Base-by-base conservation (phyloP, 768 basidiomycete species). In the Kwoniella pini region DNA sequence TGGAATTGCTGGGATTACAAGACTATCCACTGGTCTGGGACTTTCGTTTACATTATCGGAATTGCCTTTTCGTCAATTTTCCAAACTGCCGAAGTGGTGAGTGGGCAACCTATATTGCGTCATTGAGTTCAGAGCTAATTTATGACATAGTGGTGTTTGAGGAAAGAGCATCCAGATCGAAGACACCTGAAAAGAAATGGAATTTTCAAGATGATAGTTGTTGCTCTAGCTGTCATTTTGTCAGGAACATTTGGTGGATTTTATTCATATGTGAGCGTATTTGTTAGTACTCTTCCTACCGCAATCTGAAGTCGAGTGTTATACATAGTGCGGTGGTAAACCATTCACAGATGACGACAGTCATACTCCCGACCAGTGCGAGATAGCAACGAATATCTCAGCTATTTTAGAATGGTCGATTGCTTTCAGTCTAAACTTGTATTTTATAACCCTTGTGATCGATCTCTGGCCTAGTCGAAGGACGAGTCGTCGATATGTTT, bases 31-130 rank as follows among this genome's bases (percentile, higher is more conserved):
- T 65, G 64, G 64, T 46, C 15, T 22, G 58, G 55, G n/a, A 62
- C 64, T 11, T 46, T 65, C 26, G 54, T 79, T 27, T 80, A 79
- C 44, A 68, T 80, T 53, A 64, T 74, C 36, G 73, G 72, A 33
- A 65, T 77, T 31, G 77, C 77, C 31, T 54, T 79, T 38, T 70
- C 68, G 6, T 75, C 77, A 10, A 48, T 70, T n/a, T 74, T 65
- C 57, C 77, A 79, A 57, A 71, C 74, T 0, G 58, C 65, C 19
- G 75, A 79, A 52, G 62, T 77, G 30, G 56, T 64, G 38, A 64
- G 67, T 64, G 48, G 63, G 11, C 13, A 33, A 4, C 3, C 1
- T 33, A 4, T 10, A 22, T 38, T 31, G 12, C 15, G 24, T 13
- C 15, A 5, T 39, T 21, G 3, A 6, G 26, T 9, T 39, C 19